phyloP scores from a whole-genome alignment of 129 eudicot genomes.

The Scalesia atractyloides region DNA sequence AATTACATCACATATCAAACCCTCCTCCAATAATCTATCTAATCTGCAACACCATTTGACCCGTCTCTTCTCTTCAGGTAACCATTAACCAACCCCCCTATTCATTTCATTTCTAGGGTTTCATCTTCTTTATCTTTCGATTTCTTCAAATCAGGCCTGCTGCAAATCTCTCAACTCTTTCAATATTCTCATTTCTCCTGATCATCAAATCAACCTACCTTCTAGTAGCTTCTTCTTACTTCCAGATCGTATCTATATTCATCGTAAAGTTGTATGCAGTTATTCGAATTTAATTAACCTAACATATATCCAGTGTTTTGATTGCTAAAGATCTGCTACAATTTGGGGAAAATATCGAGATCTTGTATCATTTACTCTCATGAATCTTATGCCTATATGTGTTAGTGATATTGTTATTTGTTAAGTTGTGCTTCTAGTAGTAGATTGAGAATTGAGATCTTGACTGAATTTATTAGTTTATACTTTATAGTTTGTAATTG shows the following conservation, averaged over 20 bases:
- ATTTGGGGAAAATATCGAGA: background rate
- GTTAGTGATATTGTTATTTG: background rate
- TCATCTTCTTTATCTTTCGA: background rate
- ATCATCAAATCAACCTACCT: background rate
- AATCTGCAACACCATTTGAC: background rate
- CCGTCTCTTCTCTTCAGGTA: background rate
- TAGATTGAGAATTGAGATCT: background rate
- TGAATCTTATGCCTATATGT: background rate
- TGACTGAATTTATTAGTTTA: background rate
- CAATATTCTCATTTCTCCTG: slow-evolving; percentile 9
- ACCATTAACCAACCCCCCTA: background rate
- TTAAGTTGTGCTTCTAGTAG: background rate
- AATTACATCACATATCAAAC: background rate
- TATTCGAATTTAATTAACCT: background rate
- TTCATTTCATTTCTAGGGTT: slow-evolving; percentile 11
- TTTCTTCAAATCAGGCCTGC: slow-evolving; percentile 10
- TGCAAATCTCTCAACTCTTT: slow-evolving; percentile 1
- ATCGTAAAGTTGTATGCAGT: background rate
- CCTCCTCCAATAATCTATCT: no score
- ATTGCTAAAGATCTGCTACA: slow-evolving; percentile 23
- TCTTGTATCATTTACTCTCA: slow-evolving; percentile 3
- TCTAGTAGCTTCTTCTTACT: background rate
- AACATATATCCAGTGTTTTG: background rate
- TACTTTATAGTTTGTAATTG: background rate
- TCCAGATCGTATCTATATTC: slow-evolving; percentile 4